These are phyloP conservation scores for Solanum bukasovii DNA, from an alignment of 257 asterid genomes.

Conservation along the genomic window DNA sequence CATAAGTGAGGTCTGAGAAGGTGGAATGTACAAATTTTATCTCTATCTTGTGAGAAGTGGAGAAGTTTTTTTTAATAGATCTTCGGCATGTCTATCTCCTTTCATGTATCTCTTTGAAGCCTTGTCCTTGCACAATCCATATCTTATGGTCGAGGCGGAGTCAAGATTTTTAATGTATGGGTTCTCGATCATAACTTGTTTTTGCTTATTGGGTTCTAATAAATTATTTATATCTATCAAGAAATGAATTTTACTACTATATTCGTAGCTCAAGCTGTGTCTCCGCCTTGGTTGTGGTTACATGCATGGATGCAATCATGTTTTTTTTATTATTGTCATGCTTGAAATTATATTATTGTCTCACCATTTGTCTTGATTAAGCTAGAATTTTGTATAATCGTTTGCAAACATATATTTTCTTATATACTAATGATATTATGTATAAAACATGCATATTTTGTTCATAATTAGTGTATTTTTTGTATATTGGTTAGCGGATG, in stretches of 20 bases:
- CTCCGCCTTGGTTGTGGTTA: neutral
- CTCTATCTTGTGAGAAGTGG: neutral
- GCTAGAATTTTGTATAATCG: neutral
- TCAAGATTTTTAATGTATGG: too few species aligned
- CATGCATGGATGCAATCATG: neutral
- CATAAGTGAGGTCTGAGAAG: neutral
- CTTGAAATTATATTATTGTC: neutral
- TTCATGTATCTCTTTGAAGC: neutral
- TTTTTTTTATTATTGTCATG: neutral
- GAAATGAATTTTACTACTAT: neutral
- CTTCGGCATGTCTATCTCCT: neutral
- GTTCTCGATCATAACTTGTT: neutral
- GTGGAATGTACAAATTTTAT: neutral
- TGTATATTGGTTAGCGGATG: neutral
- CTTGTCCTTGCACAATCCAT: neutral
- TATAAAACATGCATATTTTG: neutral
- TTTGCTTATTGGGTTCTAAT: neutral
- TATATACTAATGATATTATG: neutral
- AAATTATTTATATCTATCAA: neutral
- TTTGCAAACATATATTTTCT: neutral
- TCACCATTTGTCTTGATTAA: neutral
- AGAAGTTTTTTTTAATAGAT: too few species aligned
- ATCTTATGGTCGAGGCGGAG: neutral
- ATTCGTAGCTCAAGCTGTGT: neutral
- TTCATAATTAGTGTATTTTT: neutral